Percentiles rank a stretch among this genome's conserved stretches.
These are phyloP conservation scores for Clavulina sp. DNA, from an alignment of 768 basidiomycete species.

Conservation along the genomic window DNA sequence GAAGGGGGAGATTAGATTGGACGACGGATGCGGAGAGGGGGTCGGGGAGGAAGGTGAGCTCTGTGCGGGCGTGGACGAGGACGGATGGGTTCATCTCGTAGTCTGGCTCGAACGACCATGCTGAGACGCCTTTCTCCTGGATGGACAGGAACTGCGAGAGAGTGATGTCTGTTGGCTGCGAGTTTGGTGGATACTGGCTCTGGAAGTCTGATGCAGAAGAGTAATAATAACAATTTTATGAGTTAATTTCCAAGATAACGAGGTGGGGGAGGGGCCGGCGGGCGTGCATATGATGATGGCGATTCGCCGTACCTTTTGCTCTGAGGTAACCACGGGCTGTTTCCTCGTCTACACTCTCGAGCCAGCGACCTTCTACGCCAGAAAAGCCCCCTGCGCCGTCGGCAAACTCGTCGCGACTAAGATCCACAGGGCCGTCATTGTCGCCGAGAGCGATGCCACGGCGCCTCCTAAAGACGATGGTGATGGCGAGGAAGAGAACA, in stretches of 20 bases:
- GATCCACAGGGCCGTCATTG: slow-evolving; percentile 81
- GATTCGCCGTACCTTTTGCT: slow-evolving; percentile 54
- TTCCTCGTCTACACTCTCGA: slow-evolving; percentile 59
- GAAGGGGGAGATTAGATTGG: slow-evolving; percentile 90
- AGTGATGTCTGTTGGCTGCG: slow-evolving; percentile 94
- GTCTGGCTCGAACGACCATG: slow-evolving; percentile 98
- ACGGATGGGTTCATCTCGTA: slow-evolving; percentile 88
- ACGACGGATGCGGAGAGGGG: slow-evolving; percentile 88
- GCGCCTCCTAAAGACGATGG: slow-evolving; percentile 64
- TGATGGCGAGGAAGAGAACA: slow-evolving; percentile 76
- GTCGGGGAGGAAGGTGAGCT: slow-evolving; percentile 95
- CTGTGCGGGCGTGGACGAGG: slow-evolving; percentile 87
- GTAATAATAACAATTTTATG: background rate
- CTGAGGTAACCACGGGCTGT: slow-evolving; percentile 55
- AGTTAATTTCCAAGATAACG: background rate
- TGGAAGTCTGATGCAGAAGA: slow-evolving; percentile 42
- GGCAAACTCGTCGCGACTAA: slow-evolving; percentile 78
- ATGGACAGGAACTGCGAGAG: slow-evolving; percentile 97
- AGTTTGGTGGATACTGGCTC: slow-evolving; percentile 81
- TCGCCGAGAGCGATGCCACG: slow-evolving; percentile 68
- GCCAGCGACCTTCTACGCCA: slow-evolving; percentile 82
- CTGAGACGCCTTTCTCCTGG: slow-evolving; percentile 97
- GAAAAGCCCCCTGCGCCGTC: slow-evolving; percentile 90
- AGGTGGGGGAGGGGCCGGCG: background rate
- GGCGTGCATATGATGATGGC: background rate